Evolutionary conservation across 768 basidiomycete genomes (phyloP).

Genomic region (Suillus variegatus): DNA sequence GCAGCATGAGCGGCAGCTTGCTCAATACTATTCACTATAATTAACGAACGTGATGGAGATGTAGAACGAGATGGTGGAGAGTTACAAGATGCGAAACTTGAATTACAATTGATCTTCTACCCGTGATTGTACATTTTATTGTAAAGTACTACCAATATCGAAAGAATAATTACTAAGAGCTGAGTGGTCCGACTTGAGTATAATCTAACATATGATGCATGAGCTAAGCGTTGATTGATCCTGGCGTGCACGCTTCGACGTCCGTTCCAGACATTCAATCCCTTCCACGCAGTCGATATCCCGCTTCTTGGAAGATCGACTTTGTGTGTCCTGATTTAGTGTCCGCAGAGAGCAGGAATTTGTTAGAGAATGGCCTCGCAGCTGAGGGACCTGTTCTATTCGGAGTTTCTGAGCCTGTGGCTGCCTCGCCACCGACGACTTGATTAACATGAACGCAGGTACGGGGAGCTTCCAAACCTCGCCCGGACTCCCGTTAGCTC

Average conservation of each 20-base stretch:
- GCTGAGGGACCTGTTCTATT: not conserved
- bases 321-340: not conserved
- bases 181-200: not conserved
- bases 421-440: slow-evolving; percentile 4
- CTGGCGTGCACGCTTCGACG: not conserved
- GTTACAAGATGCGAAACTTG: not conserved
- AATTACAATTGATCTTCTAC: not conserved
- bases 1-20: slow-evolving; percentile 80
- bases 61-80: slow-evolving; percentile 42
- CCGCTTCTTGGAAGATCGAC: not conserved
- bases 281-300: slow-evolving; percentile 1
- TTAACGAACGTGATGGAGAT: slow-evolving; percentile 59
- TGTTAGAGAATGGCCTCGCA: slow-evolving; percentile 3
- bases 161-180: not conserved
- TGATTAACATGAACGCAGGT: not conserved
- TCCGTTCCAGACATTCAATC: not conserved
- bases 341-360: not conserved
- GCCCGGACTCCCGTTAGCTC: slow-evolving; percentile 2
- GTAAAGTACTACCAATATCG: not conserved
- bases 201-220: slow-evolving; percentile 6
- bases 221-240: not conserved
- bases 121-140: not conserved
- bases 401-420: slow-evolving; percentile 4
- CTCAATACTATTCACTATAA: slow-evolving; percentile 89
- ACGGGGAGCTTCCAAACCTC: slow-evolving; percentile 7